Evolutionary conservation across 2,329 filamentous ascomycete genomes (phyloP), one percentile per base, ranked within the genome.

Genomic region (Sphaerostilbella broomeana): DNA sequence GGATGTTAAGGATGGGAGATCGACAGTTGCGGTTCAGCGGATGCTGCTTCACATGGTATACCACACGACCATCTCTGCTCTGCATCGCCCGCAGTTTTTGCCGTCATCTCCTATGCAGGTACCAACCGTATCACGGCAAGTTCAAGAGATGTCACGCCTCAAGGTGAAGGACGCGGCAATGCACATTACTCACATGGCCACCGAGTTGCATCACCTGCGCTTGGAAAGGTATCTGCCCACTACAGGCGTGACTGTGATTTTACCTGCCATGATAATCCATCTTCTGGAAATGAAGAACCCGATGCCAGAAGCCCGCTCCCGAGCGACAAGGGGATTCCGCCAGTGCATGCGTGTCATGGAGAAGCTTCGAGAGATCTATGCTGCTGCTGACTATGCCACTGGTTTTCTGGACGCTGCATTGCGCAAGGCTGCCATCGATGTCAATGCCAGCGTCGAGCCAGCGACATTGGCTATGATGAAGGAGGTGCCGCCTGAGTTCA

Each of bases 41-140:
- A 86, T 85, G n/a, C 70, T 95, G 15, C 68, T 97, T 24, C 87
- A 94, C 60, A 94, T 95, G 83, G 80, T 95, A 2, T 95, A 94
- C 62, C 85, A 88, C 60, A 94, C 90, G 2, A 94, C 89, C 1
- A 74, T 94, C 13, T 95, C 87, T 37, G 90, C 90, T 3, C 72
- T 97, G 13, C 89, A 95, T 60, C 81, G 90, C 20, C 90, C 90
- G 2, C 88, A 94, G 49, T 90, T 95, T 43, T 73, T 95, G 27
- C 87, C 88, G 1, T 82, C 82, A 0, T 78, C 79, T 10, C 78
- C 82, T 1, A 57, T 57, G 44, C 69, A 69, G 49, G 61, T 63
- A 6, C 69, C 71, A 12, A 69, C 65, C 47, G 68, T 69, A 12
- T 77, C 77, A 24, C 74, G 77, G 9, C 81, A 88, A 49, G 69